Evolutionary conservation across 495 filamentous ascomycete genomes (phyloP).

Genomic region (Trichoderma virens): DNA sequence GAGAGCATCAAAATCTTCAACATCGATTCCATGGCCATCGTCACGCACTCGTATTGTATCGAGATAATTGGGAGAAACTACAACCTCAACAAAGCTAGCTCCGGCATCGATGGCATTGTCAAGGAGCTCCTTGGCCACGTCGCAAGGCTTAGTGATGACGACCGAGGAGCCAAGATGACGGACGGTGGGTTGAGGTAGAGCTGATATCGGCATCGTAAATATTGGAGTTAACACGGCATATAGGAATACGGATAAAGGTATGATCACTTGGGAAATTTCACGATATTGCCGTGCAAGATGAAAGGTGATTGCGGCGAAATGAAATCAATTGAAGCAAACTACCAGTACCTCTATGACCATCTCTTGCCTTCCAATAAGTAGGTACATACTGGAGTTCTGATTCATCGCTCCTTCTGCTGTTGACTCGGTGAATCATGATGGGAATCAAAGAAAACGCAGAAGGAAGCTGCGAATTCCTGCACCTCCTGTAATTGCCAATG

Average conservation of each 20-base stretch:
- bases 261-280: neutral
- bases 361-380: neutral
- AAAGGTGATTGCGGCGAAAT: neutral
- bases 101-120: constrained; percentile 87
- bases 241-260: neutral
- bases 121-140: constrained; percentile 81
- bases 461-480: neutral
- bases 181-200: constrained; percentile 56
- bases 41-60: constrained; percentile 85
- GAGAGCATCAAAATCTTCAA: constrained; percentile 59
- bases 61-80: constrained; percentile 67
- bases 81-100: constrained; percentile 63
- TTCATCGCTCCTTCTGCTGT: neutral
- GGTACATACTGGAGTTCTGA: neutral
- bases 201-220: constrained; percentile 25
- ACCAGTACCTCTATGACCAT: neutral
- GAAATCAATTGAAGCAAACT: neutral
- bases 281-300: neutral
- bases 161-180: constrained; percentile 65
- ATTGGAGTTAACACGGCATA: neutral
- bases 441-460: neutral
- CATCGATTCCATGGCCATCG: constrained; percentile 75
- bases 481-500: too few species aligned
- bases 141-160: constrained; percentile 61
- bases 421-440: neutral